Percentiles rank a stretch among this genome's conserved stretches.
These are phyloP conservation scores for Pleurozium schreberi DNA, from an alignment of 225 moss, liverwort and hornwort species.

Conservation along the genomic window DNA sequence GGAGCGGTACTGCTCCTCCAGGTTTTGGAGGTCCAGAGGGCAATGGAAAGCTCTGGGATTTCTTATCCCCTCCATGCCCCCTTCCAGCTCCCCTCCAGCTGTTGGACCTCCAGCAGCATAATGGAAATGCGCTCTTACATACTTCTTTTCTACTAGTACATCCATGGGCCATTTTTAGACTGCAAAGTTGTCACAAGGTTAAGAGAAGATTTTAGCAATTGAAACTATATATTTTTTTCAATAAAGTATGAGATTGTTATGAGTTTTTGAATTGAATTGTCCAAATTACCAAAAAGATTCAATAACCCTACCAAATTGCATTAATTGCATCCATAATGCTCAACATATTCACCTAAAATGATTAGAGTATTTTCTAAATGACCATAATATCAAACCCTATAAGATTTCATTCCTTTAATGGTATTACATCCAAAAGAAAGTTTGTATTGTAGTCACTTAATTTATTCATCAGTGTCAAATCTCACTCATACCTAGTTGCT, in stretches of 20 bases:
- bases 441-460: not conserved
- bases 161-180: too few relatives aligned
- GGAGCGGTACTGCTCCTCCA: too few relatives aligned
- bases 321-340: not conserved
- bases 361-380: not conserved
- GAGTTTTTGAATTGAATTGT: not conserved
- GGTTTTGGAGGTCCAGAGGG: too few relatives aligned
- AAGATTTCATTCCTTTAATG: not conserved
- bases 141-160: too few relatives aligned
- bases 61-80: too few relatives aligned
- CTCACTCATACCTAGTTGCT: not conserved
- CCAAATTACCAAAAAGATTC: not conserved
- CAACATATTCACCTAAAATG: not conserved
- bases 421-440: not conserved
- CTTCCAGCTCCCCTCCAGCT: too few relatives aligned
- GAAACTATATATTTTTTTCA: not conserved
- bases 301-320: not conserved
- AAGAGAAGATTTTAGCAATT: not conserved
- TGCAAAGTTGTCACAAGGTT: not conserved
- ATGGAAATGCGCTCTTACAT: too few relatives aligned
- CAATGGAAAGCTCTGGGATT: too few relatives aligned
- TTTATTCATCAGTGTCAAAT: too few relatives aligned
- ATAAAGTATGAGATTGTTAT: not conserved
- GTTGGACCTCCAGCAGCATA: too few relatives aligned
- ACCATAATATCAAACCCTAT: not conserved